phyloP scores from a whole-genome alignment of 148 eudicot species.

The Persicaria maculosa region DNA sequence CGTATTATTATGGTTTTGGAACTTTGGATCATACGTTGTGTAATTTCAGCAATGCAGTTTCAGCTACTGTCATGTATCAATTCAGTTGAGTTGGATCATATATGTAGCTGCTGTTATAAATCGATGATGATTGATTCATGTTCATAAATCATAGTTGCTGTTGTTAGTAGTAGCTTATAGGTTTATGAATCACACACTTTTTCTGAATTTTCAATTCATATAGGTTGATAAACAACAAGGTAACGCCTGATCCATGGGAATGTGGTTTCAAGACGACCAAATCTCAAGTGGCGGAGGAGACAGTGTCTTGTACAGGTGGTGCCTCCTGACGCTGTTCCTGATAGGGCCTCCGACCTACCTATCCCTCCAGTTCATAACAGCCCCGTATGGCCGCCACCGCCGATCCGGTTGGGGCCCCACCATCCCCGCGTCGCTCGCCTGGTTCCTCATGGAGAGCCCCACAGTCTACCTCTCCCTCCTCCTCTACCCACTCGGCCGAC shows the following conservation, averaged over 20 bases:
- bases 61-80: too few species aligned
- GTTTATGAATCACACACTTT: too few species aligned
- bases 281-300: background rate
- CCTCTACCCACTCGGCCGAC: slow-evolving; percentile 49
- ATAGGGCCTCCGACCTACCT: slow-evolving; percentile 37
- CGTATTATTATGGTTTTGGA: background rate
- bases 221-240: too few species aligned
- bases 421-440: slow-evolving; percentile 56
- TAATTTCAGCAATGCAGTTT: too few species aligned
- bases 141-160: too few species aligned
- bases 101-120: too few species aligned
- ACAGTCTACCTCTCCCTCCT: slow-evolving; percentile 49
- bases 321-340: slow-evolving; percentile 35
- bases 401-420: slow-evolving; percentile 79
- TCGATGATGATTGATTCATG: too few species aligned
- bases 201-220: too few species aligned
- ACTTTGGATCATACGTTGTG: too few species aligned
- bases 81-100: too few species aligned
- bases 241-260: too few species aligned
- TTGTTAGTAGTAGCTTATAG: too few species aligned
- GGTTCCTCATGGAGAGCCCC: slow-evolving; percentile 89
- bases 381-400: slow-evolving; percentile 79
- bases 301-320: slow-evolving; percentile 21
- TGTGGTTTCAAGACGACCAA: background rate
- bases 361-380: slow-evolving; percentile 49